Evolutionary conservation across 257 asterid species (phyloP).

Genomic region (Salvia splendens): DNA sequence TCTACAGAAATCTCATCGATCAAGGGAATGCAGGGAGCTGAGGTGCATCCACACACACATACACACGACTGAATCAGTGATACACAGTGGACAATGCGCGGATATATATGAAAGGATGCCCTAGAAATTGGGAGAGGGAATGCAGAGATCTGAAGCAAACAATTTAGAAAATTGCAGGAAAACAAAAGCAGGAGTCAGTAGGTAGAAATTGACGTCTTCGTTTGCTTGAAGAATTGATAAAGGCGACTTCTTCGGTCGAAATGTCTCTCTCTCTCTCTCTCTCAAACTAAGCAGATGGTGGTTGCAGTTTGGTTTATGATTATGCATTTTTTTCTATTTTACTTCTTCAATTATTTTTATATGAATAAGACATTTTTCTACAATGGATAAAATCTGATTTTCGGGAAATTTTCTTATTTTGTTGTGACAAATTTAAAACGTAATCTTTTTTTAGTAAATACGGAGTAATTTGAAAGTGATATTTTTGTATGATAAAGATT

Average conservation of each 20-base stretch:
- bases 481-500: neutral
- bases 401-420: neutral
- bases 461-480: neutral
- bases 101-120: slow-evolving; percentile 25
- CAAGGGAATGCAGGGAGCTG: slow-evolving; percentile 26
- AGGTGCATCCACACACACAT: slow-evolving; percentile 25
- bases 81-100: slow-evolving; percentile 12
- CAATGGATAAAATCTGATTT: neutral
- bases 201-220: slow-evolving; percentile 54
- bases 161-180: slow-evolving; percentile 9
- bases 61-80: neutral
- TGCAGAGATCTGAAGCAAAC: slow-evolving; percentile 67
- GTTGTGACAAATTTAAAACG: neutral
- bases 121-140: slow-evolving; percentile 29
- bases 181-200: slow-evolving; percentile 34
- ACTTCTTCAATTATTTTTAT: neutral
- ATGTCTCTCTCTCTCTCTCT: slow-evolving; percentile 34
- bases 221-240: slow-evolving; percentile 57
- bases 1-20: slow-evolving; percentile 38
- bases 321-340: slow-evolving; percentile 17
- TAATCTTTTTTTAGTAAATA: neutral
- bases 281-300: slow-evolving; percentile 26
- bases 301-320: slow-evolving; percentile 32
- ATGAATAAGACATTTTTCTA: too few species aligned
- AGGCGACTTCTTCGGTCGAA: slow-evolving; percentile 39